A percentile compares a stretch with the other conserved stretches of the same genome.
Conservation (phyloP, 2,329 filamentous ascomycete genomes). For the Penicillium sp. region DNA sequence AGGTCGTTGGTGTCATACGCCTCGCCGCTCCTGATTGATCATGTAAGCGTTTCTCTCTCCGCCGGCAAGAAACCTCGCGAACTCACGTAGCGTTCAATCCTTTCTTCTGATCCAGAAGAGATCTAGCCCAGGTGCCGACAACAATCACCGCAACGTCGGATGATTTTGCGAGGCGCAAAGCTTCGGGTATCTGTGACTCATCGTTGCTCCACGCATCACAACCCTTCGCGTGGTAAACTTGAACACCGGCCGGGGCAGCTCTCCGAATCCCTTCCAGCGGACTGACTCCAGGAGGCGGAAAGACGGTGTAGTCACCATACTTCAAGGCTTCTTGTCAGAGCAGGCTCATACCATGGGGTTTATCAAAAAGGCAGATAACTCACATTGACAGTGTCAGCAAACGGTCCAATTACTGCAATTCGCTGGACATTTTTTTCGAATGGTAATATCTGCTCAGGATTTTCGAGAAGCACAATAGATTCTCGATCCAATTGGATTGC, state of each 20-base stretch:
- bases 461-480: slow-evolving; percentile 1
- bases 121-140: background rate
- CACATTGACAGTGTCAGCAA: background rate
- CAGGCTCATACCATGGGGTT: no score
- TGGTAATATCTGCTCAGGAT: background rate
- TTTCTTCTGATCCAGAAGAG: background rate
- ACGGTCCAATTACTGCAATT: background rate
- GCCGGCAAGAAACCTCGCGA: background rate
- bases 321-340: background rate
- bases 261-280: background rate
- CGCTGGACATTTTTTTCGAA: background rate
- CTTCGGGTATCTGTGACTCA: background rate
- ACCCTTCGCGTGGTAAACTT: background rate
- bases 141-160: background rate
- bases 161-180: background rate
- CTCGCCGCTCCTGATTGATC: background rate
- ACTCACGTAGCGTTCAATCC: slow-evolving; percentile 1
- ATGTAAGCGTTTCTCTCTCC: background rate
- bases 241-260: background rate
- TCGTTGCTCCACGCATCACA: background rate
- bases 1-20: background rate
- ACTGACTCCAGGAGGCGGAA: background rate
- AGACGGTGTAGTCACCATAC: slow-evolving; percentile 1
- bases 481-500: background rate
- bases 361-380: background rate